phyloP scores from a whole-genome alignment of 345 rosid species.

The Salix udensis region DNA sequence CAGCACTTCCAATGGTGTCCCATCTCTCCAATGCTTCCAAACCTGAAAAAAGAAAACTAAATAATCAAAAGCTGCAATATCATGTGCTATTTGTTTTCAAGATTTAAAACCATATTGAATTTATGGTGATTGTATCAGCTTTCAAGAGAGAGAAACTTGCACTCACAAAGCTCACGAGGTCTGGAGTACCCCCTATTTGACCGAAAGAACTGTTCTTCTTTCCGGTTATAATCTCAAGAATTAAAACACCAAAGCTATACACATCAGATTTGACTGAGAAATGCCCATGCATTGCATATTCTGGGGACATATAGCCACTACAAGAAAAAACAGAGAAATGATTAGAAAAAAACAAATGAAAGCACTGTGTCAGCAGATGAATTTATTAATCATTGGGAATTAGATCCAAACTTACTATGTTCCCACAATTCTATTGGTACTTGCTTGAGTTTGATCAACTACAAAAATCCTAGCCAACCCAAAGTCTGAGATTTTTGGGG shows the following conservation, averaged over 20 bases:
- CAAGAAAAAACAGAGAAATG: neutral
- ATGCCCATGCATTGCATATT: constrained; percentile 25
- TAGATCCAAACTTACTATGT: constrained; percentile 18
- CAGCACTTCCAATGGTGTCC: constrained; percentile 39
- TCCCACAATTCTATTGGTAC: constrained; percentile 18
- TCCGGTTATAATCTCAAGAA: constrained; percentile 21
- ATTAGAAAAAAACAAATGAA: no score
- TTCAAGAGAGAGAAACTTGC: neutral
- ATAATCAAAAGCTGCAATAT: neutral
- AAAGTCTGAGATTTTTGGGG: constrained; percentile 39
- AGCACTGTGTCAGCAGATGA: neutral
- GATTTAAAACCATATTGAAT: neutral
- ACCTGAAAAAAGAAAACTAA: constrained; percentile 29
- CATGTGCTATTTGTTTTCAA: neutral
- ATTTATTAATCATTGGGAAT: neutral
- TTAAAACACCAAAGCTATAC: constrained; percentile 19
- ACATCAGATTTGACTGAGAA: constrained; percentile 9
- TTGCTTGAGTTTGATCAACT: constrained; percentile 21
- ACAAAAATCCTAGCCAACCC: constrained; percentile 26
- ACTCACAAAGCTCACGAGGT: constrained; percentile 23
- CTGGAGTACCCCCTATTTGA: neutral
- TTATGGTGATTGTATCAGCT: neutral
- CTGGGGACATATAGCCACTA: constrained; percentile 11
- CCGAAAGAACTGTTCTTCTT: constrained; percentile 17
- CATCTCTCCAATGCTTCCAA: constrained; percentile 55